Evolutionary conservation across 345 rosid genomes (phyloP), one percentile per base, ranked within the genome.

Genomic region (Brassica rapa): DNA sequence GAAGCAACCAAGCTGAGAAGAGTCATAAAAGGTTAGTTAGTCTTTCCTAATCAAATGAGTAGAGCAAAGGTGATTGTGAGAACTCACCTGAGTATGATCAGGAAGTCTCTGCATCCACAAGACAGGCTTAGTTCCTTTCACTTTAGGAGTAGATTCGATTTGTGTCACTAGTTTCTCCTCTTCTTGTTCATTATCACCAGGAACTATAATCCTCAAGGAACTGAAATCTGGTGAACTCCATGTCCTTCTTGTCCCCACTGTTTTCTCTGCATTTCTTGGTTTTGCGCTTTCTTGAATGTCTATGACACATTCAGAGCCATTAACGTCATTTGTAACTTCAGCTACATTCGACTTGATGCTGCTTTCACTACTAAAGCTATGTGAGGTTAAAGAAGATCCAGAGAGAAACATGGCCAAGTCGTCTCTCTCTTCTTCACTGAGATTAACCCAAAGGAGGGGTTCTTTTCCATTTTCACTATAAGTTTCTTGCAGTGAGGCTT

Each of bases 361-460:
- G 75, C 69, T 78, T 61, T 81, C 81, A 77, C 62, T 56, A 53
- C 66, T 10, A 67, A 74, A 70, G 60, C 70, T 76, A 8, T 66
- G 1, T 15, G 67, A 63, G 24, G 43, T 32, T 63, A n/a, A 4
- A 24, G 86, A 75, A 68, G 87, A 75, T 66, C 98, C 94, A 9
- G 92, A 89, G 56, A 93, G 92, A 84, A 93, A 91, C 82, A 83
- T 68, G 0, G 94, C 98, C 62, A 93, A 82, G 83, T 91, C 94
- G 79, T 89, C 89, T 8, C 97, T 59, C 78, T 93, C 98, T 79
- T 91, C 91, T 83, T 88, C 82, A 66, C 89, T 85, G 16, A 93
- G 83, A 84, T 87, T 82, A 74, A 93, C 85, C 98, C 98, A 89
- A 80, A 82, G 87, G 64, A 88, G 80, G 66, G 90, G 85, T 71